phyloP scores from a whole-genome alignment of 2,329 filamentous ascomycete species.

The Aspergillus ruber region DNA sequence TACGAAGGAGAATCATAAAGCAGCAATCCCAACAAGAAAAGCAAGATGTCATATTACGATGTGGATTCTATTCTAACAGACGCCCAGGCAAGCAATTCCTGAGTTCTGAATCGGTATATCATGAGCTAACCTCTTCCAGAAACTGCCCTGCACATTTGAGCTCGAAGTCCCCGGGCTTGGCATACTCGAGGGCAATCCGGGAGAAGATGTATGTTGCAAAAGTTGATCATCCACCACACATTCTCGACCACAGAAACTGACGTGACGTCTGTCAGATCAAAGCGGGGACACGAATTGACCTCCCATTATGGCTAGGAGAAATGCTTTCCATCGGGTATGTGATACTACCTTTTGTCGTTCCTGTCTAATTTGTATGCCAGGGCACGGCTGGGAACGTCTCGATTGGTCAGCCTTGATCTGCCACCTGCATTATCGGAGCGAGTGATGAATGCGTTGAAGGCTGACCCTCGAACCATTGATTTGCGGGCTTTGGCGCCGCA shows the following conservation, averaged over 20 bases:
- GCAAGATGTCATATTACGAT: constrained; percentile 41
- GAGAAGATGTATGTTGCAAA: constrained; percentile 44
- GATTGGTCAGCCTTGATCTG: constrained; percentile 73
- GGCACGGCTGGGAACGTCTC: constrained; percentile 40
- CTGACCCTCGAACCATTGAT: constrained; percentile 79
- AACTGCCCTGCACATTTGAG: constrained; percentile 93
- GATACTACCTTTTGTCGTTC: neutral
- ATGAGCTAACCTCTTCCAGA: constrained; percentile 47
- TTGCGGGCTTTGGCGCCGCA: constrained; percentile 75
- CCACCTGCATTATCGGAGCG: constrained; percentile 69
- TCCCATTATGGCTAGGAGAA: constrained; percentile 91
- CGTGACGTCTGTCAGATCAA: constrained; percentile 54
- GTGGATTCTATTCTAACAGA: constrained; percentile 44
- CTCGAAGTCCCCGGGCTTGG: constrained; percentile 81
- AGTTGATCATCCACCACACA: neutral
- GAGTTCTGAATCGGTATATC: neutral
- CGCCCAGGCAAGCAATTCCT: constrained; percentile 27
- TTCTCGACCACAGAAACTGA: constrained; percentile 1
- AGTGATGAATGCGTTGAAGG: constrained; percentile 83
- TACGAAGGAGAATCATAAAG: neutral
- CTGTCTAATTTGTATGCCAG: constrained; percentile 15
- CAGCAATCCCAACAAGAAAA: neutral
- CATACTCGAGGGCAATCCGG: constrained; percentile 78
- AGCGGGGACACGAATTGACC: constrained; percentile 67
- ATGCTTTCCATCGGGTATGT: constrained; percentile 60